Base-by-base conservation (phyloP, 2,329 filamentous ascomycete genomes). In the Xylogone sp. region DNA sequence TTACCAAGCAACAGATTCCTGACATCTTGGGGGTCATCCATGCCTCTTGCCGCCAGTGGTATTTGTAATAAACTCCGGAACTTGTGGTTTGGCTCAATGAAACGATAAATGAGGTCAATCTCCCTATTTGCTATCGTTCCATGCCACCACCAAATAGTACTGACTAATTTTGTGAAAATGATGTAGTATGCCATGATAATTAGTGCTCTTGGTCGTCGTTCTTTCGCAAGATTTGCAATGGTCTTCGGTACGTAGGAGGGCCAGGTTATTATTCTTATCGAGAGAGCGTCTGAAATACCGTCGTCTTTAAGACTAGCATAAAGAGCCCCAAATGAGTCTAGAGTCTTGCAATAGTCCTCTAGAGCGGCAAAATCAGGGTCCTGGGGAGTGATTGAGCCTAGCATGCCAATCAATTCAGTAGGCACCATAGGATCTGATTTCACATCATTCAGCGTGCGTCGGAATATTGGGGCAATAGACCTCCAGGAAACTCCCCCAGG, bases 241-340 rank as follows among this genome's bases (percentile, higher is more conserved):
- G 53, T 43, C n/a, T 56, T 42, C 2, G 51, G 42, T 2, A 52
- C 21, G n/a, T 53, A 59, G 4, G 60, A 60, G 10, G 56, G 57
- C 58, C 59, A 65, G 1, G 58, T 55, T 9, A 64, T 46, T 2
- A 63, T 52, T 42, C 63, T 51, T 24, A 64, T 53, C 7, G 44
- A 60, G 3, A 65, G 49, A 4, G 49, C 54, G 18, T 48, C 34
- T 1, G 48, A 42, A 16, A 58, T 46, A 18, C 62, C 62, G 46
- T 61, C 59, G 45, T 61, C 54, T 22, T 52, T 50, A 3, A 65
- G 52, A 42, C 56, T 56, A n/a, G 58, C 62, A 51, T 63, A 65
- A 4, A 65, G 53, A 2, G 54, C 48, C 2, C 60, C 61, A 6
- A 65, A 21, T 34, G 51, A 51, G 51, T 65, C 61, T 1, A 65